These are phyloP conservation scores for Cenococcum geophilum DNA, from an alignment of 495 filamentous ascomycete genomes.

Conservation along the genomic window DNA sequence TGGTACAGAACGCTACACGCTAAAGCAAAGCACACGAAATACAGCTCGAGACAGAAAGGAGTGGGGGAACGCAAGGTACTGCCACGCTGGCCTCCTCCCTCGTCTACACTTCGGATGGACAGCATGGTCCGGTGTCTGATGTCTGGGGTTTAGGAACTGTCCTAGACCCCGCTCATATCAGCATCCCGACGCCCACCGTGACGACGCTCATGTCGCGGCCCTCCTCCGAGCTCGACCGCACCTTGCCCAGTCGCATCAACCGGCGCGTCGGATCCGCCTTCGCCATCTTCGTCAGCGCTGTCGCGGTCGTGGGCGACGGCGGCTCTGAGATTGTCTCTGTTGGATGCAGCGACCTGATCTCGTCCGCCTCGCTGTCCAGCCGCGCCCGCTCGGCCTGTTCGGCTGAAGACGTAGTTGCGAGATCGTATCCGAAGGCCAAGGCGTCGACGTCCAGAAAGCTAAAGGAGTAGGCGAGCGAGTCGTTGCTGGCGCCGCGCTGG, in stretches of 20 bases:
- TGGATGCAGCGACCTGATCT: slow-evolving; percentile 11
- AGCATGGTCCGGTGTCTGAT: too few relatives aligned
- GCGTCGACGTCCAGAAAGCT: background rate
- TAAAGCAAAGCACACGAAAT: too few relatives aligned
- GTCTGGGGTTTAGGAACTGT: too few relatives aligned
- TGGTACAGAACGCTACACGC: too few relatives aligned
- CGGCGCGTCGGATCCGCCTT: background rate
- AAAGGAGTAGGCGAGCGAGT: slow-evolving; percentile 12
- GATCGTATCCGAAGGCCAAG: slow-evolving; percentile 21
- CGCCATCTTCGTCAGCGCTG: background rate
- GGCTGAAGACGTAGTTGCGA: slow-evolving; percentile 14
- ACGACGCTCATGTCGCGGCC: background rate
- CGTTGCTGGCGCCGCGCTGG: slow-evolving; percentile 16
- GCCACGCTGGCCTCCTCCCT: too few relatives aligned
- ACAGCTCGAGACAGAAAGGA: too few relatives aligned
- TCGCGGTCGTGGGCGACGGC: slow-evolving; percentile 16
- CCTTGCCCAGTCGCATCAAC: background rate
- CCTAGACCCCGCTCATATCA: too few relatives aligned
- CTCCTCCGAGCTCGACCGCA: background rate
- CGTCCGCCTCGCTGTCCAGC: slow-evolving; percentile 7
- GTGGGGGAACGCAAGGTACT: too few relatives aligned
- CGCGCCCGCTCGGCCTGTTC: slow-evolving; percentile 1
- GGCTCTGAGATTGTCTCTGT: slow-evolving; percentile 14
- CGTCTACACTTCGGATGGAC: too few relatives aligned
- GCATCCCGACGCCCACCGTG: background rate